Base-by-base conservation (phyloP, 306 rosid genomes). In the Cucurbita argyrosperma region DNA sequence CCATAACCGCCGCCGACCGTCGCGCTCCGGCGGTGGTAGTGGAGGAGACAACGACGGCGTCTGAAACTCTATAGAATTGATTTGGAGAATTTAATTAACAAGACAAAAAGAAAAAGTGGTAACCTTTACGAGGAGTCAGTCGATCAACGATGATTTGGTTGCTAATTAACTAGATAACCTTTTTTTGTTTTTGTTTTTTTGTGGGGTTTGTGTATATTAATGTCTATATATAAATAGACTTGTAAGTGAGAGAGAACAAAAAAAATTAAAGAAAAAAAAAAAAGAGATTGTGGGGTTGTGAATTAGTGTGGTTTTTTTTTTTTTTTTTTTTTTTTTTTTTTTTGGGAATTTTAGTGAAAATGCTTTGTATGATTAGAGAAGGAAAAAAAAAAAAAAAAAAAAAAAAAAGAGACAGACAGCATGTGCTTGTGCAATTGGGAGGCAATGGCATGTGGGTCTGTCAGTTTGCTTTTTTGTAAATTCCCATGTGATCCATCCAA, bases 371-470 rank as follows among this genome's bases (percentile, higher is more conserved):
- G 26, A 63, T 8, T 63, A 63, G 51, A 63, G 51, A 63, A 63
- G 54, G 19, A 19, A 50, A 50, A 2, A n/a, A n/a, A n/a, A n/a
- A n/a, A n/a, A n/a, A n/a, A n/a, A 14, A 50, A 1, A 14, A 40
- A 40, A 8, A n/a, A 64, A 6, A 13, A 7, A 7, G 57, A 88
- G 89, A 88, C 87, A 88, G 81, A 83, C 65, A 87, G 71, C 95
- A 85, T 85, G 90, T 86, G 90, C 87, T 81, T 66, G 85, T 87
- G 87, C 80, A 84, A 83, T 62, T 77, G 83, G 92, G 88, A 80
- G 82, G 88, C 92, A 90, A 76, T 77, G 84, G 91, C 98, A 88
- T 88, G 96, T 82, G 80, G 50, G 76, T 60, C 84, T 90, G 96
- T 90, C 92, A 92, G 96, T 77, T 81, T 87, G 85, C 92, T 87